A percentile compares a stretch with the other conserved stretches of the same genome.
Evolutionary conservation across 805 yeast genomes (phyloP).

Genomic region (Candida hungchunana): DNA sequence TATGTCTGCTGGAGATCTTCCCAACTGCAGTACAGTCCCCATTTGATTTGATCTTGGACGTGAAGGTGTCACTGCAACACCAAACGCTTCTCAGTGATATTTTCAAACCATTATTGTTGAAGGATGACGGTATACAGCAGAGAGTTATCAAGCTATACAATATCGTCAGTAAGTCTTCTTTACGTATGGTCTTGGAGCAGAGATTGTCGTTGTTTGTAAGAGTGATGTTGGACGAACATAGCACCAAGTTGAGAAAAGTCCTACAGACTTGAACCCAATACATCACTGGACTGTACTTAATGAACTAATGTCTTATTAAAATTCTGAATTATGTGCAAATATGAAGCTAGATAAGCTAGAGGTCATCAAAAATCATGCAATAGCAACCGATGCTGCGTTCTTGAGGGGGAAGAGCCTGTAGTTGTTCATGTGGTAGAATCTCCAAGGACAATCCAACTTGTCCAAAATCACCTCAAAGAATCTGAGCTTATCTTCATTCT

Average conservation of each 20-base stretch:
- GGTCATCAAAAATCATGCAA: conserved; percentile 1
- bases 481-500: conserved; percentile 33
- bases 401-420: conserved; percentile 24
- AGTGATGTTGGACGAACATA: conserved; percentile 6
- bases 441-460: conserved; percentile 60
- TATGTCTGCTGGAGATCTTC: conserved; percentile 23
- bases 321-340: not conserved
- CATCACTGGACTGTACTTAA: too few species aligned
- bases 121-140: conserved; percentile 11
- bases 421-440: conserved; percentile 43
- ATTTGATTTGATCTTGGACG: conserved; percentile 18
- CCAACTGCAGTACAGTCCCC: conserved; percentile 11
- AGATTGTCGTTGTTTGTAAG: conserved; percentile 16
- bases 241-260: not conserved
- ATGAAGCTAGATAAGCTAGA: not conserved
- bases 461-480: conserved; percentile 59
- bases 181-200: conserved; percentile 16
- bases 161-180: conserved; percentile 8
- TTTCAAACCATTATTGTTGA: conserved; percentile 19
- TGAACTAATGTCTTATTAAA: too few species aligned
- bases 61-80: conserved; percentile 3
- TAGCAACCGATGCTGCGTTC: conserved; percentile 1
- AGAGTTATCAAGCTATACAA: conserved; percentile 11
- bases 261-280: too few species aligned
- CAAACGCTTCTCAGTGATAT: conserved; percentile 12